Base-by-base conservation (phyloP, 768 basidiomycete species). In the Guyanaporus albipodus region DNA sequence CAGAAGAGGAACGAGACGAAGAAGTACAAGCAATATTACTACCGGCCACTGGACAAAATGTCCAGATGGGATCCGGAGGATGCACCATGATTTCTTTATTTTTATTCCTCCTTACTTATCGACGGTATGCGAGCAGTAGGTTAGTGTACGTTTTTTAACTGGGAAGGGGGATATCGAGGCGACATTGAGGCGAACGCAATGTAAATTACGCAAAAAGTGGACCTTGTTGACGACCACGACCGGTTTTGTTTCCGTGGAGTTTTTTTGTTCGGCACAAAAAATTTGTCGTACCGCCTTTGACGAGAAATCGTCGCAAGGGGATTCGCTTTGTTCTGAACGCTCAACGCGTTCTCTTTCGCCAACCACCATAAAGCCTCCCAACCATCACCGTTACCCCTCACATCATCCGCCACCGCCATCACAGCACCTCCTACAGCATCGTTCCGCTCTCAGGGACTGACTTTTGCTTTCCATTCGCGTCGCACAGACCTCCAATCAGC, bases 1-100 rank as follows among this genome's bases (percentile, higher is more conserved):
- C 84, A 73, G 44, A 90, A 88, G 67, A 69, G 87, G 44, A 81
- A 69, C 38, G 85, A 80, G 66, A 90, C 86, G 62, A 88, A 84
- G 75, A 84, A 87, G 68, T 85, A 83, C 51, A 90, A 90, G 64
- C 84, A 87, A 62, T 91, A 91, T 67, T 91, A 90, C 67, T 90
- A 82, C 69, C 73, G 75, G 23, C 87, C 87, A 8, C 66, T 90
- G 49, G 82, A 70, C 24, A 88, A 85, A 68, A 80, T 84, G 19
- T 77, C 79, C 35, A 70, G 79, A 56, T 88, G 85, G 85, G 85
- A 88, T 63, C 71, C 77, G 2, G 85, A 88, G 59, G 85, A 87
- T 50, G 82, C 64, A 2, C 55, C 57, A 2, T 66, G 57, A 52
- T 35, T n/a, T 26, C 15, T 18, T 46, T 29, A 35, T 24, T 2